phyloP scores from a whole-genome alignment of 768 basidiomycete genomes.

The Cystobasidiopsis lactophilus region DNA sequence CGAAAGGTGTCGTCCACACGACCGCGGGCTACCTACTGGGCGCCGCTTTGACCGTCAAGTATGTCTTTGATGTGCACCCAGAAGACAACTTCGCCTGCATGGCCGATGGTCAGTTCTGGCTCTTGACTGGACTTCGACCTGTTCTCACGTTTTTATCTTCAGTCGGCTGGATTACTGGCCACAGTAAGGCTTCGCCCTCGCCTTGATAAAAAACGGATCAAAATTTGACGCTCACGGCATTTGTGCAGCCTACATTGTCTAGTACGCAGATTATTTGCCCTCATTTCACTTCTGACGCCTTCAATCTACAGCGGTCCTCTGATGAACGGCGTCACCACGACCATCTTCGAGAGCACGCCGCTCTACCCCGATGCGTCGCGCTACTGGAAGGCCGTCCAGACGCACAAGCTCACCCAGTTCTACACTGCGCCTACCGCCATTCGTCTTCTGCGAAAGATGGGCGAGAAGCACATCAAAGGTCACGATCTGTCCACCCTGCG shows the following conservation, averaged over 20 bases:
- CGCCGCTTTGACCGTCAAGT: conserved; percentile 78
- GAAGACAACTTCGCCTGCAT: conserved; percentile 91
- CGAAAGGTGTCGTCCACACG: conserved; percentile 70
- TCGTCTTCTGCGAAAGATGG: conserved; percentile 63
- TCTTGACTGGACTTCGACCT: neutral
- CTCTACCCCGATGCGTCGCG: conserved; percentile 87
- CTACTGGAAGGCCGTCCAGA: conserved; percentile 90
- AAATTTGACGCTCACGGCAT: neutral
- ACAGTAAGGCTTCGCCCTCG: conserved; percentile 32
- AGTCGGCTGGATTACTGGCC: conserved; percentile 95
- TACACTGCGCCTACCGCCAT: conserved; percentile 88
- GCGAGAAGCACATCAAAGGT: conserved; percentile 59
- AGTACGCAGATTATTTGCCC: neutral
- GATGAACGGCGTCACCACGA: conserved; percentile 30
- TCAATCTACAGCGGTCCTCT: conserved; percentile 62
- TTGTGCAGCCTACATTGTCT: neutral
- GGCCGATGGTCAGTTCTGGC: conserved; percentile 40
- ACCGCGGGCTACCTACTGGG: conserved; percentile 57
- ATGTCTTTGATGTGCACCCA: conserved; percentile 93
- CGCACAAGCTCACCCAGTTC: conserved; percentile 84
- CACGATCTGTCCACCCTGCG: conserved; percentile 64
- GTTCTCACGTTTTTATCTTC: neutral
- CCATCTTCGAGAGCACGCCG: conserved; percentile 86
- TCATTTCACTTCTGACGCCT: conserved; percentile 31
- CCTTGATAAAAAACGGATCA: neutral